A percentile compares a stretch with the other conserved stretches of the same genome.
Evolutionary conservation across 2,329 filamentous ascomycete genomes (phyloP).

Genomic region (Epichloe coenophiala): DNA sequence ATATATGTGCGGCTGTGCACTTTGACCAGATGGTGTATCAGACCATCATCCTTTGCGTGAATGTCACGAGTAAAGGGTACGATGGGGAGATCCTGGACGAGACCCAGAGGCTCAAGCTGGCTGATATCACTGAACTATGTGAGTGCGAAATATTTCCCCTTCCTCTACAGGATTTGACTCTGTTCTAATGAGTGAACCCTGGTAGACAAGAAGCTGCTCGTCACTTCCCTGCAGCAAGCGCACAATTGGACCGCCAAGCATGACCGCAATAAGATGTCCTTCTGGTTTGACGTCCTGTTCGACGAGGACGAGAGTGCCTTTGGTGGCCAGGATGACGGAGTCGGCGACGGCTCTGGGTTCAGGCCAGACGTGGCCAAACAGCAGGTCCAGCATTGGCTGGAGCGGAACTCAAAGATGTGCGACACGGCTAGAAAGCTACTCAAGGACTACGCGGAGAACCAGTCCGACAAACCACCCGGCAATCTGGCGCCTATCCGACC

Average conservation of each 20-base stretch:
- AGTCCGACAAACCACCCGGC: constrained; percentile 35
- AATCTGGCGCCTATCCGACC: constrained; percentile 36
- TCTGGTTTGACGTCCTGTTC: constrained; percentile 54
- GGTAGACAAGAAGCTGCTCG: constrained; percentile 50
- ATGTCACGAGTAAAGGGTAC: constrained; percentile 54
- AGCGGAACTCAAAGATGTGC: constrained; percentile 46
- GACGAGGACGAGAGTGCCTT: constrained; percentile 40
- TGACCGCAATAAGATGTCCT: constrained; percentile 56
- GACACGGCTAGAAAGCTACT: constrained; percentile 40
- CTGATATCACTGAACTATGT: constrained; percentile 53
- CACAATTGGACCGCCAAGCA: constrained; percentile 59
- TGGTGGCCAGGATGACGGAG: constrained; percentile 35
- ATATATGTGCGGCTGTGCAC: constrained; percentile 49
- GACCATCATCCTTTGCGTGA: constrained; percentile 51
- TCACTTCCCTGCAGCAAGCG: constrained; percentile 51
- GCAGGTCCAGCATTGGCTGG: constrained; percentile 50
- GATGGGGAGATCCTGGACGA: constrained; percentile 51
- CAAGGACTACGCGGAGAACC: constrained; percentile 37
- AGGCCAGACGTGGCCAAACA: constrained; percentile 42
- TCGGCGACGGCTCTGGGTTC: constrained; percentile 39
- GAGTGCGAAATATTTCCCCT: constrained; percentile 13
- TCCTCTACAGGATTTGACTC: neutral
- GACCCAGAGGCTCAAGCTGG: constrained; percentile 39
- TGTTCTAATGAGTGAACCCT: constrained; percentile 4
- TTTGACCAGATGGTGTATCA: constrained; percentile 55